Base-by-base conservation (phyloP, 495 filamentous ascomycete species). In the Ramalina intermedia region DNA sequence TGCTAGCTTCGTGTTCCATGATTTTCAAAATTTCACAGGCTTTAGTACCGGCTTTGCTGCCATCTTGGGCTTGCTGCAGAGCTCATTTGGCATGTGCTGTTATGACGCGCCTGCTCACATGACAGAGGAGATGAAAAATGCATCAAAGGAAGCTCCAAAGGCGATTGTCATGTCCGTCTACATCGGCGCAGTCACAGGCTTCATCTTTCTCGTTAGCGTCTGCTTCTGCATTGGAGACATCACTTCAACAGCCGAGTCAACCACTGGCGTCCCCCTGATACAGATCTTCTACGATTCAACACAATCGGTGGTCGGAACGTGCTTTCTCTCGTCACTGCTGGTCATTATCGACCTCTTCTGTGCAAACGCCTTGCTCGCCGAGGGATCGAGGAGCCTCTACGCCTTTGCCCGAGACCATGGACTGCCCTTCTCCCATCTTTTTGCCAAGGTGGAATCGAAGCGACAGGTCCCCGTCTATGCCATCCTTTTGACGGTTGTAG, bases 11-110 rank as follows among this genome's bases (percentile, higher is more conserved):
- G 76, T 79, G 13, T 78, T 78, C 59, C 48, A 54, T 2, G 67
- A 75, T 13, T 78, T 80, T 56, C 69, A 79, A 50, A 78, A 79
- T 49, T 63, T 66, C 39, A 71, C 74, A 1, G 76, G 76, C 20
- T 76, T 73, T 49, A 64, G 65, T 16, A 57, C 62, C 6, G 63
- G 68, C 0, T 77, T 75, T 61, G 64, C 69, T 9, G 70, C 69
- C 0, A 69, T 79, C 21, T 50, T 79, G 13, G 75, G 75, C n/a
- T 64, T 77, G 16, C 53, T 80, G 16, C 75, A 80, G 51, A 65
- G 66, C 48, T 71, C 67, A 6, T 78, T 80, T 49, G 74, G 74
- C 16, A 76, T 80, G 74, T 72, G 68, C 55, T 73, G 72, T 51
- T 65, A 65, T 13, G 54, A 63, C 40, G 53, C 57, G 24, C 60